Conservation (phyloP, 2,329 filamentous ascomycete species). For the Cladosporium austrohemisphaericum region DNA sequence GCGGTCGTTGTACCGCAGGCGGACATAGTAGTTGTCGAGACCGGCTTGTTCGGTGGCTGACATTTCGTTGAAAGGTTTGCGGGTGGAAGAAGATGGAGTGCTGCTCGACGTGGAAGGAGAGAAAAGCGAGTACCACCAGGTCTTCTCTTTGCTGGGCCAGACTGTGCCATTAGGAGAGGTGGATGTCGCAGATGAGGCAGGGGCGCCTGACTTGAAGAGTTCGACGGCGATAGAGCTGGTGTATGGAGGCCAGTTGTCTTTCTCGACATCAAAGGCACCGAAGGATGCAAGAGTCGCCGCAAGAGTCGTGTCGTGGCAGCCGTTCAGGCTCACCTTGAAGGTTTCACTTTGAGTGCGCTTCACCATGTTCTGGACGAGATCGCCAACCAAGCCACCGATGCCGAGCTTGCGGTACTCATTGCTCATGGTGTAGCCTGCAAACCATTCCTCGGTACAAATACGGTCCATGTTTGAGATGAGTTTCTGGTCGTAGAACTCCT, state of each 20-base stretch:
- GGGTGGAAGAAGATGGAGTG: slow-evolving; percentile 25
- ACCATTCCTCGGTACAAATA: slow-evolving; percentile 90
- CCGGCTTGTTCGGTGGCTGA: slow-evolving; percentile 54
- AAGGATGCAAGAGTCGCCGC: slow-evolving; percentile 73
- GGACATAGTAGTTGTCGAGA: slow-evolving; percentile 77
- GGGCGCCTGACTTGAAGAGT: slow-evolving; percentile 62
- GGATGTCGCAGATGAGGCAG: slow-evolving; percentile 26
- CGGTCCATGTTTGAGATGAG: slow-evolving; percentile 65
- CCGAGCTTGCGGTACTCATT: slow-evolving; percentile 84
- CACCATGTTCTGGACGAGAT: slow-evolving; percentile 61
- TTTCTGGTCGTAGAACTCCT: slow-evolving; percentile 80
- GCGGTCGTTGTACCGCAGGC: slow-evolving; percentile 85
- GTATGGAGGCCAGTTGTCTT: slow-evolving; percentile 80
- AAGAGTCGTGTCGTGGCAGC: slow-evolving; percentile 91
- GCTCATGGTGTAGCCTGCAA: slow-evolving; percentile 76
- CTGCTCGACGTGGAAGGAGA: slow-evolving; percentile 6
- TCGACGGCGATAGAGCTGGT: slow-evolving; percentile 90
- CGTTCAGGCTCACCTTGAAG: slow-evolving; percentile 73
- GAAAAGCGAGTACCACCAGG: slow-evolving; percentile 30
- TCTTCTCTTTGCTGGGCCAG: slow-evolving; percentile 22
- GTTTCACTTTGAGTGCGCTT: slow-evolving; percentile 42
- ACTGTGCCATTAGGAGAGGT: slow-evolving; percentile 18
- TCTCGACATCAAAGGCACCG: slow-evolving; percentile 66
- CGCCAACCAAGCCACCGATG: slow-evolving; percentile 79
- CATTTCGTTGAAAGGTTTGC: slow-evolving; percentile 57